Conservation (phyloP, 331 rosid species). For the Ulmus americana region DNA sequence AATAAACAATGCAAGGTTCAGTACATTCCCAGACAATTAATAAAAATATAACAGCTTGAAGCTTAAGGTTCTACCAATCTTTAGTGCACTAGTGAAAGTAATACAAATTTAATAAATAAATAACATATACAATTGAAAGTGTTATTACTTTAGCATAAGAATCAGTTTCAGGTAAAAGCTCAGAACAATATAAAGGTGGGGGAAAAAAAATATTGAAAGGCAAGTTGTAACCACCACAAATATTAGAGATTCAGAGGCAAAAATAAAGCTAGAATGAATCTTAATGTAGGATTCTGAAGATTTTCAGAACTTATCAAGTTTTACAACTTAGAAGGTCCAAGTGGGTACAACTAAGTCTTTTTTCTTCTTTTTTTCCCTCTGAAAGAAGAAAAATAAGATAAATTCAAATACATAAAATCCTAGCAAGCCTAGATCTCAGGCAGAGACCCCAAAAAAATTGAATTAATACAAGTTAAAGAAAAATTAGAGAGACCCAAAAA, state of each 20-base stretch:
- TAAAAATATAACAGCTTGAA: conserved; percentile 5
- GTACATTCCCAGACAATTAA: conserved; percentile 4
- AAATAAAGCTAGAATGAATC: neutral
- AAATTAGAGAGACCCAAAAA: neutral
- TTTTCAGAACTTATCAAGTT: neutral
- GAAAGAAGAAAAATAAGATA: neutral
- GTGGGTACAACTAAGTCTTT: neutral
- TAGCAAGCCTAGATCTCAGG: conserved; percentile 6
- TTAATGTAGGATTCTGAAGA: neutral
- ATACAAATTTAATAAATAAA: conserved; percentile 6
- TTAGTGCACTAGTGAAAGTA: conserved; percentile 9
- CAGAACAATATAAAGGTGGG: conserved; percentile 14
- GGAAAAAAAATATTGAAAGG: neutral
- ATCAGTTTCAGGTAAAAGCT: conserved; percentile 17
- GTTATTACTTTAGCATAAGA: conserved; percentile 14
- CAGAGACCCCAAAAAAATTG: neutral
- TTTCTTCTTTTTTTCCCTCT: neutral
- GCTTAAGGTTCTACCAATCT: conserved; percentile 10
- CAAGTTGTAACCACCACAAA: neutral
- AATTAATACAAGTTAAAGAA: neutral
- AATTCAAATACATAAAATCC: neutral
- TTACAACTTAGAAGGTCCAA: neutral
- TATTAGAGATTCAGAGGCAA: conserved; percentile 13
- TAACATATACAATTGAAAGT: neutral
- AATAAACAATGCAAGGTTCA: conserved; percentile 9